Evolutionary conservation across 1,284 basidiomycete genomes (phyloP).

Genomic region (Sanghuangporus sanghuang): DNA sequence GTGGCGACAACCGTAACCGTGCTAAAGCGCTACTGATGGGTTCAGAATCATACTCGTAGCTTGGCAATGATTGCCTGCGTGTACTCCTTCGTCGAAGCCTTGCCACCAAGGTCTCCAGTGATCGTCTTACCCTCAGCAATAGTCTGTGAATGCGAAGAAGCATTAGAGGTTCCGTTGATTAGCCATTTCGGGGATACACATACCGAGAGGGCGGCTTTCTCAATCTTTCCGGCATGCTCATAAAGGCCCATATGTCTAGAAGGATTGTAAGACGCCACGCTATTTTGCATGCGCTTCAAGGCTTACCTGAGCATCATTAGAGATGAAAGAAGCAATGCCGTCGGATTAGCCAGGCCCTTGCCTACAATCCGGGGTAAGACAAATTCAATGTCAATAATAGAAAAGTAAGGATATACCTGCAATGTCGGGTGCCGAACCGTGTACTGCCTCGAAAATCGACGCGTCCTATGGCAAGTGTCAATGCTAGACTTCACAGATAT

Average conservation of each 20-base stretch:
- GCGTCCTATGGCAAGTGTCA: slow-evolving; percentile 63
- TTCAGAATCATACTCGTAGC: slow-evolving; percentile 31
- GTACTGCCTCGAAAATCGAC: slow-evolving; percentile 99
- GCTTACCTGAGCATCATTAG: slow-evolving; percentile 93
- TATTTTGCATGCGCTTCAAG: slow-evolving; percentile 18
- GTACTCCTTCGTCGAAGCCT: slow-evolving; percentile 83
- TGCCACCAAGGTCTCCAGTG: slow-evolving; percentile 91
- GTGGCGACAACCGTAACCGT: not conserved
- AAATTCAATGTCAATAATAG: not conserved
- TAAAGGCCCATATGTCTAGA: slow-evolving; percentile 89
- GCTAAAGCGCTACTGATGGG: not conserved
- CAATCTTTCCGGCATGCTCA: slow-evolving; percentile 86
- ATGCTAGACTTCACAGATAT: not conserved
- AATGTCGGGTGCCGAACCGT: slow-evolving; percentile 92
- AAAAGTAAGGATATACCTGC: slow-evolving; percentile 46
- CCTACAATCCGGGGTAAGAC: slow-evolving; percentile 44
- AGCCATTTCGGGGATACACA: slow-evolving; percentile 26
- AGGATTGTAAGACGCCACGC: slow-evolving; percentile 22
- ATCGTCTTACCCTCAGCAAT: slow-evolving; percentile 93
- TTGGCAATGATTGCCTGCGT: slow-evolving; percentile 83
- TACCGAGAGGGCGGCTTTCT: slow-evolving; percentile 84
- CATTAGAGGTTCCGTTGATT: not conserved
- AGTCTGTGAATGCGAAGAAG: slow-evolving; percentile 48
- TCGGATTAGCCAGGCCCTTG: slow-evolving; percentile 97
- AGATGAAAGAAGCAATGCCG: slow-evolving; percentile 89